These are phyloP conservation scores for Fraxinus anomala DNA, from an alignment of 257 asterid species.

Conservation along the genomic window DNA sequence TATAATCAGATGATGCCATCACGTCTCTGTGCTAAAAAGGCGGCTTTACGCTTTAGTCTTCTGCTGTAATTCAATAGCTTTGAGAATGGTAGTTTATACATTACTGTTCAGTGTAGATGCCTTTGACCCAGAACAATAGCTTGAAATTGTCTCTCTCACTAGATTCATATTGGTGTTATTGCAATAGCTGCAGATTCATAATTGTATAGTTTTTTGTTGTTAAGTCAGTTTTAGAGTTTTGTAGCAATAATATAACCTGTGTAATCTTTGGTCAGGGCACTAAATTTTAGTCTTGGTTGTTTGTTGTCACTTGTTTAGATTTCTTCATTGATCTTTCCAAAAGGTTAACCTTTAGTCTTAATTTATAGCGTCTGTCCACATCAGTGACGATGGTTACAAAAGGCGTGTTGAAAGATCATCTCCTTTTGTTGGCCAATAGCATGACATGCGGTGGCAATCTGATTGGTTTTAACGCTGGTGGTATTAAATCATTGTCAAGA, in stretches of 20 bases:
- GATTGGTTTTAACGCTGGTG: constrained; percentile 91
- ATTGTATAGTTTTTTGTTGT: not conserved
- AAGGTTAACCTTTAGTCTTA: constrained; percentile 24
- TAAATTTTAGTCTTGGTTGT: constrained; percentile 6
- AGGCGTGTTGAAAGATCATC: constrained; percentile 97
- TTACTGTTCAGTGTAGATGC: too few species aligned
- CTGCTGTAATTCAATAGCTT: too few species aligned
- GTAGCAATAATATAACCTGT: not conserved
- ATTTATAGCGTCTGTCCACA: constrained; percentile 77
- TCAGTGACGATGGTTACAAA: constrained; percentile 97
- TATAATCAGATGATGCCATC: too few species aligned
- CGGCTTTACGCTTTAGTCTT: too few species aligned
- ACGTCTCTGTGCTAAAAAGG: too few species aligned
- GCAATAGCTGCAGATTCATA: too few species aligned
- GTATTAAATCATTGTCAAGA: constrained; percentile 79
- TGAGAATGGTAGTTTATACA: too few species aligned
- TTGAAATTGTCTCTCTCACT: too few species aligned
- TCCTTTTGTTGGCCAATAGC: constrained; percentile 84
- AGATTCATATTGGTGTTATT: too few species aligned
- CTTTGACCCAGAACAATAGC: too few species aligned
- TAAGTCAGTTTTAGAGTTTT: not conserved
- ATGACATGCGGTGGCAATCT: constrained; percentile 91
- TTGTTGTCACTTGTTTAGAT: constrained; percentile 2
- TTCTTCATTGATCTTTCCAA: not conserved
- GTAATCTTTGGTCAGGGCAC: constrained; percentile 22